Evolutionary conservation across 176 grass and related monocot genomes (phyloP), one percentile per base, ranked within the genome.

Genomic region (barley (Hordeum vulgare)): DNA sequence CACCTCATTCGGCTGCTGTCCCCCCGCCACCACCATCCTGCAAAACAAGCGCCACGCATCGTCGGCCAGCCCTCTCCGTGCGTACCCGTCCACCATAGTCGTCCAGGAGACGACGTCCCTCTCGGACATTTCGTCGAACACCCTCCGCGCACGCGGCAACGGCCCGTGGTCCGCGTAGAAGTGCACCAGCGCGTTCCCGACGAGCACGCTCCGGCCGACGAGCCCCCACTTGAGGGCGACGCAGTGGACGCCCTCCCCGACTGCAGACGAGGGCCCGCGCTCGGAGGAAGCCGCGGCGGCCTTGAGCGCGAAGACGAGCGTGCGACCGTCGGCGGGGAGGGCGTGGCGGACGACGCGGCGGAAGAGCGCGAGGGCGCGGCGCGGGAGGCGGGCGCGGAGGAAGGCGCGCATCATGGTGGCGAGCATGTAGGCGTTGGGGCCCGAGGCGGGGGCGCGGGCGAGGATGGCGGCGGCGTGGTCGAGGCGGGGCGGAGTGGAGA

Each of bases 101-200:
- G 92, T 94, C 89, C 92, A 94, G 1, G 87, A 94, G 4, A 94
- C 87, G 11, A 91, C 82, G 83, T 91, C 92, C 79, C 75, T 77
- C 5, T 85, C 78, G 39, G 74, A 27, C 87, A 87, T 83, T 87
- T 79, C 87, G 4, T 83, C 89, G 15, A 94, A 88, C 79, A 90
- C 1, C 61, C 77, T 87, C 23, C 15, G 39, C 31, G 81, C 89
- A 47, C 61, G 4, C 0, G 5, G 1, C 79, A 77, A 4, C 7
- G 25, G 57, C 74, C 1, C 35, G n/a, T 11, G 39, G 49, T 35
- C 66, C 0, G 56, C 68, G 2, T 94, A 94, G n/a, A 89, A 7
- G 11, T 77, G 86, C 36, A 77, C 33, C 61, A 94, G 70, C 3
- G 86, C 84, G 56, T 91, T 94, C 57, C 84, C 66, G 3, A 80